Conservation (phyloP, 2,329 filamentous ascomycete species). For the Diplodia intermedia region DNA sequence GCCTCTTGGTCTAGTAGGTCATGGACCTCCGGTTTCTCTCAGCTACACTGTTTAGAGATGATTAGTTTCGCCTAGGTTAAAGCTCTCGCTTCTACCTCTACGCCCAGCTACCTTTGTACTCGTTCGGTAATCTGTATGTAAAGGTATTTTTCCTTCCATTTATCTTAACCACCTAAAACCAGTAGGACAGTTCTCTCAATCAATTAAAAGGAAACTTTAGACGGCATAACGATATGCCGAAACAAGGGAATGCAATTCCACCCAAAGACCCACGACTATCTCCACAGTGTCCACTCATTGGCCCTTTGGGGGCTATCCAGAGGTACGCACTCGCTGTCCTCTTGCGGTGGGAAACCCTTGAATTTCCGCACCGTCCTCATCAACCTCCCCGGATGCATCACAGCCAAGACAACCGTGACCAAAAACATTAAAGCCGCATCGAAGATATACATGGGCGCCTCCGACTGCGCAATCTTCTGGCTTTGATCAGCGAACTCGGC, state of each 20-base stretch:
- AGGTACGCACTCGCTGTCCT: not conserved
- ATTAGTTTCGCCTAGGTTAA: too few species aligned
- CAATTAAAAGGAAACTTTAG: not conserved
- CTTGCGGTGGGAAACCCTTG: not conserved
- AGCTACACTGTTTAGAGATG: too few species aligned
- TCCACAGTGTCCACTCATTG: not conserved
- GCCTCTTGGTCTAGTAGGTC: not conserved
- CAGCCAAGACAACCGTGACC: constrained; percentile 51
- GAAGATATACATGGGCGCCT: constrained; percentile 57
- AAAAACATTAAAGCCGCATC: constrained; percentile 55
- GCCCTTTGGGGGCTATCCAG: not conserved
- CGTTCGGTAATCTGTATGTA: too few species aligned
- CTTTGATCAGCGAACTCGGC: constrained; percentile 56
- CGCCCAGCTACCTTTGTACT: too few species aligned
- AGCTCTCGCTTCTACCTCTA: too few species aligned
- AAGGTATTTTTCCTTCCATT: too few species aligned
- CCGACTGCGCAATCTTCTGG: constrained; percentile 53
- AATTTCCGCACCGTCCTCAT: not conserved
- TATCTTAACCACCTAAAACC: too few species aligned
- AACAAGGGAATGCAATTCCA: not conserved
- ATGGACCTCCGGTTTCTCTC: too few species aligned
- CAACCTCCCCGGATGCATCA: constrained; percentile 46
- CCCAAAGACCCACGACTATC: not conserved
- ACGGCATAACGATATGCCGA: too few species aligned
- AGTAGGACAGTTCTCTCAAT: too few species aligned